A percentile compares a stretch with the other conserved stretches of the same genome.
Evolutionary conservation across 1,284 basidiomycete species (phyloP).

Genomic region (Dichomitus squalens): DNA sequence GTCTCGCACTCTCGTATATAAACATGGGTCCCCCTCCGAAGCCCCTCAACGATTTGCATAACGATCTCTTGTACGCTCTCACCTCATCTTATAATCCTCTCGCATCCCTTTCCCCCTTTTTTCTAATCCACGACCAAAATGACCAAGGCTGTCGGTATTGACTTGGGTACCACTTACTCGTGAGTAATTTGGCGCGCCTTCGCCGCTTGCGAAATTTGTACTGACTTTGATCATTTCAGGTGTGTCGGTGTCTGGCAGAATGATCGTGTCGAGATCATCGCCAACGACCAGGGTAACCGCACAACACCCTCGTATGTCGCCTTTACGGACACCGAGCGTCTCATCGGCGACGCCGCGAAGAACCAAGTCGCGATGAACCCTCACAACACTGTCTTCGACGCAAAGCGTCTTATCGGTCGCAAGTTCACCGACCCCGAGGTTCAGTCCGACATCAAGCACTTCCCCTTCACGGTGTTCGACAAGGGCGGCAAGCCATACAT

Average conservation of each 20-base stretch:
- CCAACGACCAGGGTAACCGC: slow-evolving; percentile 99
- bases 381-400: slow-evolving; percentile 94
- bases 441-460: slow-evolving; percentile 94
- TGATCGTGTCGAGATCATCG: slow-evolving; percentile 97
- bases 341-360: slow-evolving; percentile 99
- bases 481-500: slow-evolving; percentile 89
- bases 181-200: slow-evolving; percentile 53
- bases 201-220: slow-evolving; percentile 38
- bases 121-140: slow-evolving; percentile 14
- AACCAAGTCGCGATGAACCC: slow-evolving; percentile 98
- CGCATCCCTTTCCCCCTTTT: slow-evolving; percentile 1
- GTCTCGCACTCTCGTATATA: slow-evolving; percentile 15
- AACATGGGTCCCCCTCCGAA: slow-evolving; percentile 3
- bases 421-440: slow-evolving; percentile 87
- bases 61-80: slow-evolving; percentile 22
- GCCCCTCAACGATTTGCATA: slow-evolving; percentile 18
- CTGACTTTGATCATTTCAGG: slow-evolving; percentile 39
- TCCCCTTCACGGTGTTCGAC: slow-evolving; percentile 89
- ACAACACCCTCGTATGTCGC: slow-evolving; percentile 99
- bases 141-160: slow-evolving; percentile 91
- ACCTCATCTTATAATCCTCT: slow-evolving; percentile 7
- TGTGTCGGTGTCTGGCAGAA: slow-evolving; percentile 97
- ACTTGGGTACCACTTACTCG: slow-evolving; percentile 91
- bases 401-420: slow-evolving; percentile 92
- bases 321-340: slow-evolving; percentile 95